Base-by-base conservation (phyloP, 78 protist genomes). In the Anaeramoeba ignava region DNA sequence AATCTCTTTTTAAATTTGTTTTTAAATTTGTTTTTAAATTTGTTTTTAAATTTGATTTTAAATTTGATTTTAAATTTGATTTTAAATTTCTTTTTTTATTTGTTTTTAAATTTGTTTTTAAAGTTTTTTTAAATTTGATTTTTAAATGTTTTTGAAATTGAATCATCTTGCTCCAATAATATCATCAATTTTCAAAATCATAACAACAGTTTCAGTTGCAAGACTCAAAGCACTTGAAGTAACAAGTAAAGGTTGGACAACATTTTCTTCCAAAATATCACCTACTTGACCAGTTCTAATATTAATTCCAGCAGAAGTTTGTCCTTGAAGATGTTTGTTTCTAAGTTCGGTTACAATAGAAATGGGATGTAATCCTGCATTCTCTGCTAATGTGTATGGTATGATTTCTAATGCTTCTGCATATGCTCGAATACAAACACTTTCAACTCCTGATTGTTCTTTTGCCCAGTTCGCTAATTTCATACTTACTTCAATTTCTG, bases 331-430 rank as follows among this genome's bases (percentile, higher is more conserved):
- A 85, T 96, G 99, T 78, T 42, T 41, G 83, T 89, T 92, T 38
- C 98, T 40, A 41, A 87, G 81, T 3, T 87, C 41, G 40, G 89
- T 87, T 8, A 87, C 1, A 1, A 42, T 73, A 0, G 38, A 2
- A 42, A 98, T 91, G 73, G 99, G 98, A 81, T 93, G 80, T n/a
- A 98, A 91, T 33, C 99, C 99, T 2, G 99, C 99, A 85, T 98
- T 98, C 94, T 98, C 99, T 23, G 99, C 99, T 37, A 98, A 91
- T 8, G 99, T 97, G 89, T 90, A 87, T 2, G 99, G 99, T n/a
- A 96, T 89, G 82, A 95, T 89, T 90, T 98, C 99, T 40, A 98
- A 78, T 3, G 99, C 99, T 78, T 96, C 97, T 78, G 99, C 97
- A 82, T 42, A 98, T 41, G 94, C 97, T 3, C 94, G 83, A 34